Evolutionary conservation across 768 basidiomycete species (phyloP), one percentile per base, ranked within the genome.

Genomic region (Macrolepiota albuminosa): DNA sequence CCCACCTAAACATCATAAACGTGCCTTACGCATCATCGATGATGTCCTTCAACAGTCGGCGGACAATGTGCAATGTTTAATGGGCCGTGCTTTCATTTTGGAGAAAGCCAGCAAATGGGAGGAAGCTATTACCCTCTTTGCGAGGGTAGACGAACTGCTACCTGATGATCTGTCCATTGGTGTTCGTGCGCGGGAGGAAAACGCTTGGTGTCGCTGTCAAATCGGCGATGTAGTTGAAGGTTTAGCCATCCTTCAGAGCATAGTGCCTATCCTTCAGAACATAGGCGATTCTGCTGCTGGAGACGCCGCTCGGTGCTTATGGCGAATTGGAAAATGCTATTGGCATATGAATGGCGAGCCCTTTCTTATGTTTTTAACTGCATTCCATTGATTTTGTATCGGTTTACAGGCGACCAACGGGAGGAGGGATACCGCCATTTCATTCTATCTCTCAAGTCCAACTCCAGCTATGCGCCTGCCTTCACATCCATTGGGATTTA

Each of bases 401-500:
- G 18, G 16, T 53, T 18, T 31, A 21, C 65, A 88, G 87, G 69
- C 40, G 69, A 75, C 6, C 73, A 76, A 11, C 77, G 77, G 6
- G 83, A 90, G 61, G 81, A 85, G 59, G 87, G 92, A 0, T 97
- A 91, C 72, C 81, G 84, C 16, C 78, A 81, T 67, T 97, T 91
- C 74, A 91, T 97, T 63, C 76, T 80, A 3, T 81, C 96, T 0
- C 81, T 98, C 36, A 91, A 93, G 68, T 84, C 82, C 34, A 82
- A 83, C 54, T 71, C 91, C 0, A 77, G 82, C 9, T 97, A 87
- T 69, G 94, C 96, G 0, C 89, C 97, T 1, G 87, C 97, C 0
- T 98, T 93, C 70, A 96, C 96, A 3, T 93, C 93, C 1, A 83
- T 99, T 2, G 97, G 97, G 7, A 76, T 92, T 50, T 95, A 95